These are phyloP conservation scores for Candida arabinofermentans DNA, from an alignment of 805 yeast genomes.

Conservation along the genomic window DNA sequence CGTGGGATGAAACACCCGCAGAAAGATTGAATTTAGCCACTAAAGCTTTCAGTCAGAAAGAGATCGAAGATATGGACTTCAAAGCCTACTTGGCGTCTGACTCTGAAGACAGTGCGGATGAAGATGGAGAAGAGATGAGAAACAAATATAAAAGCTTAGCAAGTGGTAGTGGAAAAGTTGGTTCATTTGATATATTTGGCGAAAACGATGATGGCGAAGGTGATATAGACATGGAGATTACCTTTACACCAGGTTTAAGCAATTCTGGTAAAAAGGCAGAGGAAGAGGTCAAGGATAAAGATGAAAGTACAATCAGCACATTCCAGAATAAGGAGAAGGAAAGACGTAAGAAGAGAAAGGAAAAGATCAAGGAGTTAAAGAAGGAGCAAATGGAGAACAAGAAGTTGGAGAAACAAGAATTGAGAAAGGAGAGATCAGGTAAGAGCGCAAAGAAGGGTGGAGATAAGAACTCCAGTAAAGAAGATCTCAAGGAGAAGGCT, in stretches of 20 bases:
- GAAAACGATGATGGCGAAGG: conserved; percentile 43
- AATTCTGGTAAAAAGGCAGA: conserved; percentile 36
- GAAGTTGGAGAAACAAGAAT: conserved; percentile 35
- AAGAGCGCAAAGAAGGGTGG: conserved; percentile 23
- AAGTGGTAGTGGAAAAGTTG: conserved; percentile 30
- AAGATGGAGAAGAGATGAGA: conserved; percentile 33
- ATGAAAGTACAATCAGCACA: conserved; percentile 70
- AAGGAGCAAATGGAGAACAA: conserved; percentile 48
- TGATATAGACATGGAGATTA: conserved; percentile 90
- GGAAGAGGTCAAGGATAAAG: conserved; percentile 39
- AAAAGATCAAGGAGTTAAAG: conserved; percentile 61
- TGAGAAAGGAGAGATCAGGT: conserved; percentile 21
- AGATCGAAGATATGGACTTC: conserved; percentile 86
- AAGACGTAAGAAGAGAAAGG: conserved; percentile 81
- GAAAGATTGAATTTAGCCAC: conserved; percentile 76
- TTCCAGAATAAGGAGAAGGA: conserved; percentile 88
- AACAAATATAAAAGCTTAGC: conserved; percentile 61
- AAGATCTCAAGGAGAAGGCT: conserved; percentile 47
- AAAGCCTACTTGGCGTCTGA: conserved; percentile 87
- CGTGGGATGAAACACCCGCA: conserved; percentile 98
- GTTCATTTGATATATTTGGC: conserved; percentile 11
- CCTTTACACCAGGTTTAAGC: conserved; percentile 84
- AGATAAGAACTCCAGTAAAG: conserved; percentile 23
- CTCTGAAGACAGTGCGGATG: conserved; percentile 53
- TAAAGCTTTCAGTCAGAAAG: conserved; percentile 82